These are phyloP conservation scores for Dothideomycetes sp. DNA, from an alignment of 2,329 filamentous ascomycete genomes.

Conservation along the genomic window DNA sequence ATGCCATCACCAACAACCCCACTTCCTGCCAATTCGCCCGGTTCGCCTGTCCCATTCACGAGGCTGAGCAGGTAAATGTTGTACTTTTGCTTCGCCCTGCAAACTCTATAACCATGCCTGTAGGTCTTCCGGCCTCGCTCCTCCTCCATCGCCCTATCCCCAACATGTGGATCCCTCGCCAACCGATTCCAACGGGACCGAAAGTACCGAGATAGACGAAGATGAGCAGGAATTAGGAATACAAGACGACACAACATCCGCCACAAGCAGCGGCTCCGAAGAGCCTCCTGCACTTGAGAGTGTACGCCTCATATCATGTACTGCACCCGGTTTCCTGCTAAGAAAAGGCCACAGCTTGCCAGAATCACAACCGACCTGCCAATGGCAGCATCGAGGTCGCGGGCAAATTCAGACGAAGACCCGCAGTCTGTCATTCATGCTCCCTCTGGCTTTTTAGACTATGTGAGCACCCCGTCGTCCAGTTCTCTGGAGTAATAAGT, in stretches of 20 bases:
- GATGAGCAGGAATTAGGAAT: slow-evolving; percentile 52
- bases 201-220: slow-evolving; percentile 75
- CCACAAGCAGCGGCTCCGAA: not conserved
- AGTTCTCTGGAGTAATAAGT: not conserved
- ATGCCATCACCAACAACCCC: too few species aligned
- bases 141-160: slow-evolving; percentile 42
- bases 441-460: slow-evolving; percentile 68
- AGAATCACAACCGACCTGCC: slow-evolving; percentile 36
- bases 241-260: slow-evolving; percentile 2
- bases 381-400: slow-evolving; percentile 20
- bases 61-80: too few species aligned
- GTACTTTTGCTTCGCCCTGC: too few species aligned
- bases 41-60: too few species aligned
- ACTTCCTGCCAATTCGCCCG: too few species aligned
- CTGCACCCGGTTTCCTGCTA: slow-evolving; percentile 9
- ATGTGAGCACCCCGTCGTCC: slow-evolving; percentile 46
- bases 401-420: slow-evolving; percentile 58
- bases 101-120: too few species aligned
- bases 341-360: slow-evolving; percentile 17
- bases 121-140: slow-evolving; percentile 34
- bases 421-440: slow-evolving; percentile 86
- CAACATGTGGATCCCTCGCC: slow-evolving; percentile 68
- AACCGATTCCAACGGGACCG: slow-evolving; percentile 75
- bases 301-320: slow-evolving; percentile 12
- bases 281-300: too few species aligned